phyloP scores from a whole-genome alignment of 495 filamentous ascomycete genomes.

The Thermochaetoides thermophila region DNA sequence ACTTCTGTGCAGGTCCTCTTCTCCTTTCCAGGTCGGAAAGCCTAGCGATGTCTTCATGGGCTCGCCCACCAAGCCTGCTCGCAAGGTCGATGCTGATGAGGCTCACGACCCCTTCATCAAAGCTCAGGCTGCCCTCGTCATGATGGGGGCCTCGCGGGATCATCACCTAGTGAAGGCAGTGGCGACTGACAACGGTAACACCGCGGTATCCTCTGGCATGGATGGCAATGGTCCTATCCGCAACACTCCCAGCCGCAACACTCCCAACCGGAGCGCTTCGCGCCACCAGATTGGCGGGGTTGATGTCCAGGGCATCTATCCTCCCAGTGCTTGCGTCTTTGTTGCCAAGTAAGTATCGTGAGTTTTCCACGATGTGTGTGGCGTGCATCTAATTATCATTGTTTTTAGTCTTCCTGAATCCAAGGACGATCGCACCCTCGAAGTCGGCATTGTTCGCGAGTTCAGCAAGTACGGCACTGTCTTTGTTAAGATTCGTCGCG shows the following conservation, averaged over 20 bases:
- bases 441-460: slow-evolving; percentile 33
- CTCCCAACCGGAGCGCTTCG: neutral
- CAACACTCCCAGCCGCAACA: neutral
- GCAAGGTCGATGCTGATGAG: neutral
- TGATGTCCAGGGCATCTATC: slow-evolving; percentile 44
- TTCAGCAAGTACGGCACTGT: slow-evolving; percentile 40
- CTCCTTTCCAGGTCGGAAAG: slow-evolving; percentile 4
- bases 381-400: slow-evolving; percentile 2
- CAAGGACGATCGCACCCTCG: slow-evolving; percentile 33
- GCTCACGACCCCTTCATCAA: neutral
- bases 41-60: slow-evolving; percentile 1
- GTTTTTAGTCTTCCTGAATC: slow-evolving; percentile 24
- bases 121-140: neutral
- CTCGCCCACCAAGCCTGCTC: neutral
- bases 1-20: neutral
- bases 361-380: neutral
- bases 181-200: slow-evolving; percentile 1
- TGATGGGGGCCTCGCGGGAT: neutral
- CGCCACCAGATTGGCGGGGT: slow-evolving; percentile 8
- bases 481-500: slow-evolving; percentile 49
- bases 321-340: slow-evolving; percentile 43
- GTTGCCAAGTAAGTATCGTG: slow-evolving; percentile 44
- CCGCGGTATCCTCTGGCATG: too few relatives aligned
- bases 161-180: slow-evolving; percentile 1
- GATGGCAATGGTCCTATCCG: neutral